Conservation (phyloP, 2,329 filamentous ascomycete species). For the Phaeosphaeria sp. region DNA sequence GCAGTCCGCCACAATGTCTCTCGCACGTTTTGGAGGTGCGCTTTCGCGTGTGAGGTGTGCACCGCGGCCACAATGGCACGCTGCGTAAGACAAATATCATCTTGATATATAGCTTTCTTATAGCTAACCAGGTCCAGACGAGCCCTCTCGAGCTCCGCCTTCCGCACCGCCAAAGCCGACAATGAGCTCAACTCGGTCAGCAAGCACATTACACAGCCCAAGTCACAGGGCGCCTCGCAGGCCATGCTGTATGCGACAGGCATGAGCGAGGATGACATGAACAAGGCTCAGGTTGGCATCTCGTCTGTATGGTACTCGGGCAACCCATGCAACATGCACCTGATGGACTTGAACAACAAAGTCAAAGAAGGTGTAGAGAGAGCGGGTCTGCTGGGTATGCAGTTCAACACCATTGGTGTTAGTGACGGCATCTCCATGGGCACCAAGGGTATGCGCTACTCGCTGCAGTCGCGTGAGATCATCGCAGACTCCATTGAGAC, state of each 20-base stretch:
- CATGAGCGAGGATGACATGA: constrained; percentile 83
- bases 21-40: constrained; percentile 43
- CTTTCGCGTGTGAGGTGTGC: constrained; percentile 41
- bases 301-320: constrained; percentile 98
- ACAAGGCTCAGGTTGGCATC: constrained; percentile 96
- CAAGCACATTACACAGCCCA: constrained; percentile 87
- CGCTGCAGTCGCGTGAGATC: constrained; percentile 85
- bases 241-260: constrained; percentile 99
- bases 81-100: constrained; percentile 29
- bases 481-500: constrained; percentile 96
- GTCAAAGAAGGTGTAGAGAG: constrained; percentile 75
- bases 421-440: constrained; percentile 99
- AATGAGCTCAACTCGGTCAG: constrained; percentile 76
- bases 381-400: constrained; percentile 86
- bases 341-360: constrained; percentile 84
- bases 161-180: constrained; percentile 40
- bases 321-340: constrained; percentile 99
- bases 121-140: constrained; percentile 36
- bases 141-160: constrained; percentile 43
- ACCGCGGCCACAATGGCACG: constrained; percentile 40
- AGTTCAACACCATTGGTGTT: constrained; percentile 99
- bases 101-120: not conserved
- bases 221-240: constrained; percentile 97
- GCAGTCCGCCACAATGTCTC: constrained; percentile 38
- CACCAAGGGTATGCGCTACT: constrained; percentile 95